These are phyloP conservation scores for Diaporthe helianthi DNA, from an alignment of 2,329 filamentous ascomycete genomes.

Conservation along the genomic window DNA sequence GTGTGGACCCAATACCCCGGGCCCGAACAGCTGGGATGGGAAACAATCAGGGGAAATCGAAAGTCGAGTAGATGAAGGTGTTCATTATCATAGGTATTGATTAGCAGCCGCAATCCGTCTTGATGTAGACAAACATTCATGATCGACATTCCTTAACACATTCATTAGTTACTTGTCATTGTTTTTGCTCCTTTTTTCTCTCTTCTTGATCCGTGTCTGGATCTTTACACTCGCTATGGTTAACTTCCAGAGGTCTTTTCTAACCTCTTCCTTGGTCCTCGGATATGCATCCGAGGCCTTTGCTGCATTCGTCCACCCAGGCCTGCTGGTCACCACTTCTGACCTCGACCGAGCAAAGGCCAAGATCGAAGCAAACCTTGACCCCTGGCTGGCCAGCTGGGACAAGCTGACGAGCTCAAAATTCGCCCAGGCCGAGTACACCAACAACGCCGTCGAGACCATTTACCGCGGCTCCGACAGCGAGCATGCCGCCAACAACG, in stretches of 20 bases:
- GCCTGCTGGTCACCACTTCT: constrained; percentile 25
- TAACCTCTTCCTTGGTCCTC: not conserved
- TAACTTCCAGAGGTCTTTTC: not conserved
- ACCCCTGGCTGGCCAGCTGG: constrained; percentile 30
- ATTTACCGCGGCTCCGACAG: constrained; percentile 28
- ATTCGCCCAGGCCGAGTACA: constrained; percentile 22
- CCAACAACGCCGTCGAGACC: not conserved
- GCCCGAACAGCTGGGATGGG: not conserved
- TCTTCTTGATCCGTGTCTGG: not conserved
- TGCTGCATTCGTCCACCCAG: constrained; percentile 28
- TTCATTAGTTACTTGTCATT: not conserved
- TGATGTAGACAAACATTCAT: not conserved
- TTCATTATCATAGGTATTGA: not conserved
- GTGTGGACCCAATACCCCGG: not conserved
- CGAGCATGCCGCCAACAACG: not conserved
- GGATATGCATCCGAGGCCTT: constrained; percentile 2
- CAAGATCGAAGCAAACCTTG: constrained; percentile 11
- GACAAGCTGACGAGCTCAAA: constrained; percentile 3
- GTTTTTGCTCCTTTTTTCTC: too few species aligned
- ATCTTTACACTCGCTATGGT: constrained; percentile 12
- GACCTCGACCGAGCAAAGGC: constrained; percentile 24
- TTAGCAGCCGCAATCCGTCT: not conserved
- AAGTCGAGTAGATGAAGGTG: not conserved
- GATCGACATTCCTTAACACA: not conserved
- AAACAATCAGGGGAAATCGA: not conserved